Evolutionary conservation across 306 rosid genomes (phyloP).

Genomic region (Trifolium fragiferum): DNA sequence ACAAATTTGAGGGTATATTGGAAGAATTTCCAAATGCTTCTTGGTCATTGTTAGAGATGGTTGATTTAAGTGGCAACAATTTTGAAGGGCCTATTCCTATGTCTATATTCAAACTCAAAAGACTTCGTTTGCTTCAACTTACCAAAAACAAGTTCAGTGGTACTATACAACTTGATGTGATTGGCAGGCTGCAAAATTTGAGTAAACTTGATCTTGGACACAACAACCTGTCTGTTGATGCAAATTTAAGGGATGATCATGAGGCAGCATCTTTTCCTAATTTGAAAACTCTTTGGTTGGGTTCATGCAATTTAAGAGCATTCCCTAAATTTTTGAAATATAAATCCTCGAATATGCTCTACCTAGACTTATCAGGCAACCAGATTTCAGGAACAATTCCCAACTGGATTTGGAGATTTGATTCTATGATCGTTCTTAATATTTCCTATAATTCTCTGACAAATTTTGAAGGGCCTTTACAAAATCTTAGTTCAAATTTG

Average conservation of each 20-base stretch:
- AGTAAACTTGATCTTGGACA: slow-evolving; percentile 50
- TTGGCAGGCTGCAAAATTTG: slow-evolving; percentile 39
- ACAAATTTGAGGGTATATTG: slow-evolving; percentile 22
- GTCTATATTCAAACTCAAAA: slow-evolving; percentile 41
- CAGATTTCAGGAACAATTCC: slow-evolving; percentile 54
- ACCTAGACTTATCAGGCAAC: slow-evolving; percentile 57
- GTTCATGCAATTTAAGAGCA: slow-evolving; percentile 41
- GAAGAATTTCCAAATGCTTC: slow-evolving; percentile 1
- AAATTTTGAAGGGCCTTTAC: slow-evolving; percentile 33
- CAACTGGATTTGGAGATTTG: slow-evolving; percentile 61
- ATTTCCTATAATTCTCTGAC: slow-evolving; percentile 58
- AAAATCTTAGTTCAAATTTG: slow-evolving; percentile 5
- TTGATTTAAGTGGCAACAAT: slow-evolving; percentile 52
- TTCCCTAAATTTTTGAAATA: slow-evolving; percentile 51
- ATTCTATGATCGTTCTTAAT: slow-evolving; percentile 26
- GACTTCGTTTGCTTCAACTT: slow-evolving; percentile 48
- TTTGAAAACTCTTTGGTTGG: slow-evolving; percentile 33
- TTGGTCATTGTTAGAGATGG: background rate
- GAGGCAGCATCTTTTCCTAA: slow-evolving; percentile 22
- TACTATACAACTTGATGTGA: background rate
- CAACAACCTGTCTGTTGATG: slow-evolving; percentile 45
- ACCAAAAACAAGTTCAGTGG: slow-evolving; percentile 60
- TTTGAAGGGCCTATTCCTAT: slow-evolving; percentile 52
- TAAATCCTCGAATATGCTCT: background rate
- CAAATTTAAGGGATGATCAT: background rate